phyloP scores from a whole-genome alignment of 1,284 basidiomycete genomes.

The Pisolithus thermaeus region DNA sequence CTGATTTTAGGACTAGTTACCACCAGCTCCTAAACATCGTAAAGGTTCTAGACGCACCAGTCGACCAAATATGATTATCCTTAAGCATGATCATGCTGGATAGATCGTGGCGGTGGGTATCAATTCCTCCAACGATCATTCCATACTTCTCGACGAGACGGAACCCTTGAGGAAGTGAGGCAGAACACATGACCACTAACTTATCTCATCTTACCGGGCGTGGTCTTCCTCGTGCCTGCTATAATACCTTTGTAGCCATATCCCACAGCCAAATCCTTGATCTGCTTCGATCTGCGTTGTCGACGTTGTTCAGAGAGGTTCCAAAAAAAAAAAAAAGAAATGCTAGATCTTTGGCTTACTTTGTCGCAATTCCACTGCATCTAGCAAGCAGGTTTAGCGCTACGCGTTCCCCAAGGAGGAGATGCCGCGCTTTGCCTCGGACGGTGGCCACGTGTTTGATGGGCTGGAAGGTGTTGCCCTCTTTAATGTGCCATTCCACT shows the following conservation, averaged over 20 bases:
- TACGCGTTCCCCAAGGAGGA: conserved; percentile 93
- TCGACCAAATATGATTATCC: conserved; percentile 99
- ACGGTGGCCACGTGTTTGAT: conserved; percentile 91
- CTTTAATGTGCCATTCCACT: conserved; percentile 88
- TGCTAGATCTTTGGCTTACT: conserved; percentile 43
- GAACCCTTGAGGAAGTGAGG: conserved; percentile 55
- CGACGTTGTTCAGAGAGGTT: conserved; percentile 1
- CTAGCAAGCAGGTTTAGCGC: conserved; percentile 92
- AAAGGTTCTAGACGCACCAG: conserved; percentile 45
- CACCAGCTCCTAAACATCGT: neutral
- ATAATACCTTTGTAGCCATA: conserved; percentile 87
- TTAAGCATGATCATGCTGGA: conserved; percentile 99
- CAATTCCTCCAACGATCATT: conserved; percentile 97
- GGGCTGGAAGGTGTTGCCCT: conserved; percentile 78
- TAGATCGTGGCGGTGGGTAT: conserved; percentile 94
- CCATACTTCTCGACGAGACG: conserved; percentile 97
- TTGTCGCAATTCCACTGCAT: conserved; percentile 95
- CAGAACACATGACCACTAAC: conserved; percentile 27
- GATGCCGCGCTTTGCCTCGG: conserved; percentile 78
- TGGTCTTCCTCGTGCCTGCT: conserved; percentile 96
- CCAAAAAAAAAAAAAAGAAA: neutral
- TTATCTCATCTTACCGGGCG: conserved; percentile 60
- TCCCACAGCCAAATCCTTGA: conserved; percentile 75
- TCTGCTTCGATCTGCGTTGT: conserved; percentile 61
- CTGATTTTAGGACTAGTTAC: conserved; percentile 31